Evolutionary conservation across 1,139 yeast genomes (phyloP), one percentile per base, ranked within the genome.

Genomic region (Saccharomyces pastorianus): DNA sequence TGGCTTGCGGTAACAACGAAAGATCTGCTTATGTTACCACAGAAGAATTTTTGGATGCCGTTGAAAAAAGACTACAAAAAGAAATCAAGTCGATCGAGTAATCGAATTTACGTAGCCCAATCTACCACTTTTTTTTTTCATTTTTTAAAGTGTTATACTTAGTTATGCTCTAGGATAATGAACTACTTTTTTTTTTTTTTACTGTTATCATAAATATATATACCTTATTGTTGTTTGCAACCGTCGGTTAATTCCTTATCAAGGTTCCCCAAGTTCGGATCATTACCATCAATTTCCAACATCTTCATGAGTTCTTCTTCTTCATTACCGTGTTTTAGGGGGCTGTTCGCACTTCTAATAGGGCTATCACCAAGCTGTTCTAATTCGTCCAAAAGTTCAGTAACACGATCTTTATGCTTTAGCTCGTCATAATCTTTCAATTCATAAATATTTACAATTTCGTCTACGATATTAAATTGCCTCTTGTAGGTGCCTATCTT

Each of bases 291-390:
- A 7, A 64, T 56, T 46, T 65, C 64, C 28, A 65, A 55, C 57
- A 66, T 48, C 46, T 62, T 64, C 14, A 61, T 52, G 6, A 65
- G 46, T 13, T 63, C 62, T 26, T 63, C 59, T n/a, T 61, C 58
- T 14, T 59, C 60, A 28, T 54, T 52, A 55, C 77, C 80, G 50
- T 71, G 73, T 48, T 69, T 74, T 51, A 72, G 72, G 53, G 95
- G 56, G 53, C 56, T 60, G 49, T 61, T 58, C 23, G 66, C 62
- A 49, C 64, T 64, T 50, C 61, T 60, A 20, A 79, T 71, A 3
- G 99, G 99, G 0, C 96, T 96, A 64, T 89, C 88, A 0, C 98
- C 97, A 50, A 88, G 74, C 54, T 85, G 91, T 63, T 87, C 90
- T 69, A 88, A 80, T 13, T 79, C 74, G 59, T 88, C 95, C 62